Conservation (phyloP, 2,329 filamentous ascomycete genomes). For the Fusarium floridanum region DNA sequence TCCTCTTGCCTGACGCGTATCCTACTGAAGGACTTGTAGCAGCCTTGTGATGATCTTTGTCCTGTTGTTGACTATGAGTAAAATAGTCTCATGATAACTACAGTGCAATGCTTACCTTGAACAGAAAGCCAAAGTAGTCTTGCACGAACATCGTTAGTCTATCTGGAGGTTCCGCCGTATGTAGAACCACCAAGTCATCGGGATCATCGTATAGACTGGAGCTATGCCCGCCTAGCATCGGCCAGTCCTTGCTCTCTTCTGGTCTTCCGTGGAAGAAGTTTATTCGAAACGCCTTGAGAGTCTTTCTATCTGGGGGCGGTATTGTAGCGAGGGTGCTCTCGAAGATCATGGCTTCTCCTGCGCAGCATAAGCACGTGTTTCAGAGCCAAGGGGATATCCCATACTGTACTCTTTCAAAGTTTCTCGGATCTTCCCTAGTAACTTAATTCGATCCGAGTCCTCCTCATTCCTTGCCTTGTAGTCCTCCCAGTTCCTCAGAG, state of each 20-base stretch:
- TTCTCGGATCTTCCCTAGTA: not conserved
- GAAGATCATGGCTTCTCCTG: conserved; percentile 20
- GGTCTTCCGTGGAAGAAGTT: conserved; percentile 18
- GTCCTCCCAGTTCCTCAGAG: conserved; percentile 16
- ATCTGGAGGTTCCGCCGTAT: conserved; percentile 7
- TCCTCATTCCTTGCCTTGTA: conserved; percentile 5
- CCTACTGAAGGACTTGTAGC: not conserved
- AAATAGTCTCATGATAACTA: rapidly evolving
- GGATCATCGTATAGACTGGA: conserved; percentile 14
- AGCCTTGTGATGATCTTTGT: not conserved
- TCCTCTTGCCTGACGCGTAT: conserved; percentile 15
- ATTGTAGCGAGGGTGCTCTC: conserved; percentile 19
- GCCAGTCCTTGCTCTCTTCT: not conserved
- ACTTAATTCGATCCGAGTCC: not conserved
- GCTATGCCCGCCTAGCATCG: conserved; percentile 17
- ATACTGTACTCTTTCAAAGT: conserved; percentile 17
- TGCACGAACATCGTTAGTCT: conserved; percentile 17
- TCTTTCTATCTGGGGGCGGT: conserved; percentile 18
- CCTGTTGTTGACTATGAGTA: not conserved
- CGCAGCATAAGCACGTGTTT: not conserved
- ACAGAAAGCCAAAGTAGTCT: conserved; percentile 13
- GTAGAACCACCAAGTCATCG: conserved; percentile 13
- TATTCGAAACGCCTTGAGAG: conserved; percentile 2
- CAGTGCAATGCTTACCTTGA: not conserved
- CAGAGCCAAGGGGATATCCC: not conserved